A percentile compares a stretch with the other conserved stretches of the same genome.
Evolutionary conservation across 257 asterid species (phyloP).

Genomic region (Cinchona pubescens): DNA sequence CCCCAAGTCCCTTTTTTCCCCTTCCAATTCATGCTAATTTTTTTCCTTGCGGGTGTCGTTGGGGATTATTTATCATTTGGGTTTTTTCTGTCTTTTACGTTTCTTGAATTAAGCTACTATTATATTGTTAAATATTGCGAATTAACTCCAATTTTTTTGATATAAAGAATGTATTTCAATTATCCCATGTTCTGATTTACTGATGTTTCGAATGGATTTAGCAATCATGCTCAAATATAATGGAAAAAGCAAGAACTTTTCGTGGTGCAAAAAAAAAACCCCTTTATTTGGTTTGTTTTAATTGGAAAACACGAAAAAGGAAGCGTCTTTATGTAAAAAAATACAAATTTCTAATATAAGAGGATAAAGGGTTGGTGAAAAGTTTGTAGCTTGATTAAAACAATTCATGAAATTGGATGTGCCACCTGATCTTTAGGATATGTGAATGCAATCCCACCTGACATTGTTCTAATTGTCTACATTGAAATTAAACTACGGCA

Average conservation of each 20-base stretch:
- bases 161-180: neutral
- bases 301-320: neutral
- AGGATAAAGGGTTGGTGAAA: neutral
- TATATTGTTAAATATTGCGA: neutral
- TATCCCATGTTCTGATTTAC: neutral
- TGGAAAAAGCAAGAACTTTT: neutral
- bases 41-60: no score
- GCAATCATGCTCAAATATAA: neutral
- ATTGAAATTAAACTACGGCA: neutral
- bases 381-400: neutral
- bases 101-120: neutral
- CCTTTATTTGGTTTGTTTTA: neutral
- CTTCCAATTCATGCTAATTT: neutral
- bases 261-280: neutral
- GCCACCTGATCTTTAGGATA: neutral
- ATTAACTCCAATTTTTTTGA: neutral
- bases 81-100: neutral
- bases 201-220: neutral
- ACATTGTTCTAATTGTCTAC: neutral
- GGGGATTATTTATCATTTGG: neutral
- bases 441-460: no score
- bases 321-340: neutral
- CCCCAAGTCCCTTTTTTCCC: no score
- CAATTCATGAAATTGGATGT: neutral
- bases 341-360: no score